phyloP scores from a whole-genome alignment of 2,329 filamentous ascomycete species.

The Coleophoma cylindrospora region DNA sequence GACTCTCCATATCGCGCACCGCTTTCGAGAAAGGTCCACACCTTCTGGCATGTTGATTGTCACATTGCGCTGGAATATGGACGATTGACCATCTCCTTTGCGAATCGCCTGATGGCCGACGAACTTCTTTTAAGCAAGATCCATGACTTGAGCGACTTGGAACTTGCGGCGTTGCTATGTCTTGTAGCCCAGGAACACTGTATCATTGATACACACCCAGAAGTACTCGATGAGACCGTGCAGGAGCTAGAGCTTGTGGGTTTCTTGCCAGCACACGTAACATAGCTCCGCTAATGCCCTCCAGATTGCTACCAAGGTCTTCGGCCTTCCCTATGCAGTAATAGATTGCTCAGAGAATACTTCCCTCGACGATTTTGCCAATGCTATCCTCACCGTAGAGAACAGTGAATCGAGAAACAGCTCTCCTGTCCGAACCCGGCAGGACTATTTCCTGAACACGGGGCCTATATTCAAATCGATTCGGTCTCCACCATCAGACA shows the following conservation, averaged over 20 bases:
- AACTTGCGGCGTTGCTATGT: conserved; percentile 79
- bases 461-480: conserved; percentile 19
- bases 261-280: not conserved
- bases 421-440: conserved; percentile 20
- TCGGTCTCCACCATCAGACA: conserved; percentile 24
- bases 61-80: conserved; percentile 10
- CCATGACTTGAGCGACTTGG: conserved; percentile 77
- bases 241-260: conserved; percentile 67
- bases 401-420: conserved; percentile 13
- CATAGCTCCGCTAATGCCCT: too few species aligned
- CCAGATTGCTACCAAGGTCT: conserved; percentile 64
- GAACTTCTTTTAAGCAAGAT: conserved; percentile 61
- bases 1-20: too few species aligned
- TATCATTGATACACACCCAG: conserved; percentile 69
- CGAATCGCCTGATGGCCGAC: conserved; percentile 49
- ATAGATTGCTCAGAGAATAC: conserved; percentile 69
- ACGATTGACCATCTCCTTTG: conserved; percentile 4
- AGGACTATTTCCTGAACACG: conserved; percentile 21
- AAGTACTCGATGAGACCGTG: conserved; percentile 61
- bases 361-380: conserved; percentile 76
- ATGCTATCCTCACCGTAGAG: conserved; percentile 45
- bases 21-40: too few species aligned
- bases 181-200: conserved; percentile 82
- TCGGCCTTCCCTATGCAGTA: conserved; percentile 65
- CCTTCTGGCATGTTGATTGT: too few species aligned